Evolutionary conservation across 495 filamentous ascomycete species (phyloP), one percentile per base, ranked within the genome.

Genomic region (Penicillium paradoxum): DNA sequence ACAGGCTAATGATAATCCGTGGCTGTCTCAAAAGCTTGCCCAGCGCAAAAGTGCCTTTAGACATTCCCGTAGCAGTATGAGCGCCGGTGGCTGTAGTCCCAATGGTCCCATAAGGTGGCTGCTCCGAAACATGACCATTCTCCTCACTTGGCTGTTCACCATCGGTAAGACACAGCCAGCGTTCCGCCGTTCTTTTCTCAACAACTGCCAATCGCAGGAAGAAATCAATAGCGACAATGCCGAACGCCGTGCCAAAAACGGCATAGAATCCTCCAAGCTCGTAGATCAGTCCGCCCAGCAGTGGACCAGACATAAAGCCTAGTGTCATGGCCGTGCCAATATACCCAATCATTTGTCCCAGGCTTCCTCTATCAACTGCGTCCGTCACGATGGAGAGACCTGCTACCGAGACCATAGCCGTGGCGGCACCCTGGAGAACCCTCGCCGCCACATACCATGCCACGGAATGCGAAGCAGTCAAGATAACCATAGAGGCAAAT

Each of bases 281-380:
- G 56, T 89, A 90, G 0, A 90, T 81, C 0, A 88, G 66, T 9
- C 88, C 88, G 2, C 88, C 87, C 6, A 91, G 73, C 19, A 88
- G 60, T 1, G 88, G 88, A 1, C 81, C 84, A 5, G 88, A 55
- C 30, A 91, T 70, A 43, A 86, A 69, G 1, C 76, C 84, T 6
- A 87, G 49, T 46, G 74, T 82, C 75, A 87, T 84, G n/a, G 77
- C 77, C 41, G 84, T 63, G 49, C 72, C 76, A 11, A 87, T 73
- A 59, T 80, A 88, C 5, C 88, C 88, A 78, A 91, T 79, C 3
- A 76, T 75, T 57, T 85, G 70, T 5, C 84, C 88, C 50, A 89
- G 73, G 11, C 75, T 67, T 11, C 72, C 66, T 45, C 68, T 72
- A 4, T 79, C 81, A 54, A 89, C 82, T 4, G 86, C 89, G 53